Conservation (phyloP, 768 basidiomycete species). For the Panellus pusillus region DNA sequence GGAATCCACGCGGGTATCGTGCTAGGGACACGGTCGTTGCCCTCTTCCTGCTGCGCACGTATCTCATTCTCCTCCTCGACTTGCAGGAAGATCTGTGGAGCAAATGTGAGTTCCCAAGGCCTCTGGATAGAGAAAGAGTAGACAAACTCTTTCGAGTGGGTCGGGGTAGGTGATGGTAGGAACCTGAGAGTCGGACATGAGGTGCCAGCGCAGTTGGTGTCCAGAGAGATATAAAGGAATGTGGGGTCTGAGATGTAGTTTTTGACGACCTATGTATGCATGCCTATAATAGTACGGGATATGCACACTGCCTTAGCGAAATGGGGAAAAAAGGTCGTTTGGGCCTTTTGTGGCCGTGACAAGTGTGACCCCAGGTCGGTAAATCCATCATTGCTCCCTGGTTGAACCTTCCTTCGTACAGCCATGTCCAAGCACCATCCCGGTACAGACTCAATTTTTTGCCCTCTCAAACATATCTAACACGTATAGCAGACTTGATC, state of each 20-base stretch:
- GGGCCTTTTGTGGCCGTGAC: background rate
- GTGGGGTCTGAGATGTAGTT: background rate
- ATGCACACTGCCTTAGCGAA: background rate
- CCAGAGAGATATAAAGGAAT: background rate
- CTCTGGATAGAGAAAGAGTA: background rate
- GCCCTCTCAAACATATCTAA: background rate
- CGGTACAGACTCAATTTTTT: slow-evolving; percentile 39
- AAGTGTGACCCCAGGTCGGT: background rate
- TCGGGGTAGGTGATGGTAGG: slow-evolving; percentile 24
- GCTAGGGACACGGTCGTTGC: slow-evolving; percentile 18
- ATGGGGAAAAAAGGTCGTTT: background rate
- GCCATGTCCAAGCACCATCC: slow-evolving; percentile 91
- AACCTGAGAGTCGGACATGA: background rate
- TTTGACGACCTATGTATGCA: background rate
- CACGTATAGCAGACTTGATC: slow-evolving; percentile 71
- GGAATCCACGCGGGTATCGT: slow-evolving; percentile 23
- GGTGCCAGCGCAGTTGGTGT: background rate
- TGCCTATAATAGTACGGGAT: background rate
- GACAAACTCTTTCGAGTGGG: slow-evolving; percentile 33
- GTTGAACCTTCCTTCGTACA: too few species aligned
- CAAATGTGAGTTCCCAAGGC: background rate
- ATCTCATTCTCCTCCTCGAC: slow-evolving; percentile 59
- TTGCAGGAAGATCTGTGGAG: slow-evolving; percentile 53
- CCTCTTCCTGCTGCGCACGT: slow-evolving; percentile 39
- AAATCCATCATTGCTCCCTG: too few species aligned